phyloP scores from a whole-genome alignment of 345 rosid genomes.

The Gynandropsis gynandra region DNA sequence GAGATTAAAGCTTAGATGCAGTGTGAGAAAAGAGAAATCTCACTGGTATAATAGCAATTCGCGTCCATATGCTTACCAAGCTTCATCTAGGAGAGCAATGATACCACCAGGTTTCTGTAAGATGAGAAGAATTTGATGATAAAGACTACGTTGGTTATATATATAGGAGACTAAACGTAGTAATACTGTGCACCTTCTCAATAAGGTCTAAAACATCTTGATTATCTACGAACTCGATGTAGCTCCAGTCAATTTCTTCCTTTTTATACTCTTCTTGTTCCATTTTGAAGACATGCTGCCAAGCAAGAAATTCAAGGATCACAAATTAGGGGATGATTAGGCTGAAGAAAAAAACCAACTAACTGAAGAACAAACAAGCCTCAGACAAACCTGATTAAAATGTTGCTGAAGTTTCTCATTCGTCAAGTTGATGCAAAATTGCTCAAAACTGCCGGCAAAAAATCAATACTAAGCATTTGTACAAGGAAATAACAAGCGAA shows the following conservation, averaged over 20 bases:
- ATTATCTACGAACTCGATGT: slow-evolving; percentile 94
- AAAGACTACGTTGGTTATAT: too few relatives aligned
- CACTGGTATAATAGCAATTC: slow-evolving; percentile 12
- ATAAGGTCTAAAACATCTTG: slow-evolving; percentile 90
- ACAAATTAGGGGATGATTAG: slow-evolving; percentile 19
- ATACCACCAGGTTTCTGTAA: slow-evolving; percentile 99
- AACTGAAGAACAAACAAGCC: slow-evolving; percentile 9
- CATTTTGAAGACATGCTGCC: slow-evolving; percentile 99
- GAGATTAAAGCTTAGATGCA: slow-evolving; percentile 27
- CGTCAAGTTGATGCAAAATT: slow-evolving; percentile 97
- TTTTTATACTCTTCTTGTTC: slow-evolving; percentile 99
- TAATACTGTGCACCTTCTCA: slow-evolving; percentile 57
- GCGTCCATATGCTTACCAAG: slow-evolving; percentile 57
- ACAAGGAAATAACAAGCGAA: too few relatives aligned
- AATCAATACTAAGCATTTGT: too few relatives aligned
- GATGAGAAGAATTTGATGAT: not conserved
- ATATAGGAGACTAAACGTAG: slow-evolving; percentile 1
- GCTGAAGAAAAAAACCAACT: slow-evolving; percentile 18
- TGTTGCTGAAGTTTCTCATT: slow-evolving; percentile 98
- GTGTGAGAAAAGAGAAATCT: slow-evolving; percentile 15
- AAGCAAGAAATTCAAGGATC: slow-evolving; percentile 21
- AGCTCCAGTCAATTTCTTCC: slow-evolving; percentile 99
- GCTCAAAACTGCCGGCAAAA: slow-evolving; percentile 70
- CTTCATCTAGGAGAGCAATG: slow-evolving; percentile 97
- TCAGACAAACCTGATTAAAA: slow-evolving; percentile 81